Conservation (phyloP, 805 yeast species). For the Wickerhamiella hasegawae region DNA sequence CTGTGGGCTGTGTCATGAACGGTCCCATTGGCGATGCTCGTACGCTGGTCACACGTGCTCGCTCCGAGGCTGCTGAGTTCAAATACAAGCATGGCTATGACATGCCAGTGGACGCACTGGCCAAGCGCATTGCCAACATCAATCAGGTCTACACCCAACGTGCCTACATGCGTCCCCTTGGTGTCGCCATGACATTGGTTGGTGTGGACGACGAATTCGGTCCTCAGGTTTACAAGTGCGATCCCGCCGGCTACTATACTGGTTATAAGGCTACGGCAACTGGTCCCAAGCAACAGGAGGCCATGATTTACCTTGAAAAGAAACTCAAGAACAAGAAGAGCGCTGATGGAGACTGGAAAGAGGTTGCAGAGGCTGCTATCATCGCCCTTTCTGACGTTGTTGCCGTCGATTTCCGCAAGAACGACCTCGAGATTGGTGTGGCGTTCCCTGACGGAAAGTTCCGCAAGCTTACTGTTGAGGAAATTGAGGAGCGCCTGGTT, state of each 20-base stretch:
- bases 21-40: constrained; percentile 91
- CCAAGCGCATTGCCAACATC: constrained; percentile 89
- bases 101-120: constrained; percentile 85
- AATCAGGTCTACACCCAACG: constrained; percentile 94
- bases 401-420: constrained; percentile 85
- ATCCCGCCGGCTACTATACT: constrained; percentile 92
- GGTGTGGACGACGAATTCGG: constrained; percentile 83
- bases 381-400: constrained; percentile 71
- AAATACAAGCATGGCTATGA: constrained; percentile 89
- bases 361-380: constrained; percentile 79
- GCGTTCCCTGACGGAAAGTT: constrained; percentile 54
- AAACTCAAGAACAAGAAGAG: constrained; percentile 59
- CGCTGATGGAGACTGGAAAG: constrained; percentile 72
- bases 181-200: constrained; percentile 80
- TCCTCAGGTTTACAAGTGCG: constrained; percentile 80
- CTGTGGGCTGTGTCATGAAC: constrained; percentile 79
- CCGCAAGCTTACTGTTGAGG: constrained; percentile 59
- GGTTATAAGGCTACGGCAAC: constrained; percentile 87
- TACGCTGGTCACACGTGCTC: constrained; percentile 75
- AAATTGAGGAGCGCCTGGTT: constrained; percentile 85
- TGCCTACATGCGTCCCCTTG: constrained; percentile 96
- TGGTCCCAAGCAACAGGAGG: constrained; percentile 96
- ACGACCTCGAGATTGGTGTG: constrained; percentile 85
- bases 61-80: constrained; percentile 92
- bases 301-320: constrained; percentile 77